A percentile compares a stretch with the other conserved stretches of the same genome.
phyloP scores from a whole-genome alignment of 2,329 filamentous ascomycete genomes.

The Aspergillus quadrilineatus region DNA sequence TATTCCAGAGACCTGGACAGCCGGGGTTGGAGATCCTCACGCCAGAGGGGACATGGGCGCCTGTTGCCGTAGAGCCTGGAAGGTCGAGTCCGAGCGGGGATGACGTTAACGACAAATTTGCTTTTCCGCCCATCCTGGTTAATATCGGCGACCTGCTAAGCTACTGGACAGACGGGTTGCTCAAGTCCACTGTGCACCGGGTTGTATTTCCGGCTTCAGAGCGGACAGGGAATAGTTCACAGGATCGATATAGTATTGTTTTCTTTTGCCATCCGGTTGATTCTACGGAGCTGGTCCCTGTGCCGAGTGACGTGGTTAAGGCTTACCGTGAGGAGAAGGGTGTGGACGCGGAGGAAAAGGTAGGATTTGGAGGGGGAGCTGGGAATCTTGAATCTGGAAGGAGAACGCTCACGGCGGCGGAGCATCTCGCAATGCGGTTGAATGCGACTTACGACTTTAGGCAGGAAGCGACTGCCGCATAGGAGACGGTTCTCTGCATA shows the following conservation, averaged over 20 bases:
- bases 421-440: conserved; percentile 59
- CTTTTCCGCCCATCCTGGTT: conserved; percentile 67
- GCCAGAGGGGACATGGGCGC: conserved; percentile 57
- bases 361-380: conserved; percentile 44
- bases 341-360: conserved; percentile 31
- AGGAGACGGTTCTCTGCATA: neutral
- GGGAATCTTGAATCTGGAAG: conserved; percentile 32
- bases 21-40: conserved; percentile 81
- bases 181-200: conserved; percentile 84
- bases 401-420: conserved; percentile 54
- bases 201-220: conserved; percentile 67
- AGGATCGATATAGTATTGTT: conserved; percentile 58
- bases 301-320: conserved; percentile 54
- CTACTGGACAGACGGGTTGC: conserved; percentile 87
- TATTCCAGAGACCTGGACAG: conserved; percentile 84
- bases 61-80: conserved; percentile 65
- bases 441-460: conserved; percentile 57
- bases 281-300: conserved; percentile 52
- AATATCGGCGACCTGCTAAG: conserved; percentile 71
- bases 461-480: conserved; percentile 16
- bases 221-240: conserved; percentile 36
- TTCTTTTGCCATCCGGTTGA: conserved; percentile 65
- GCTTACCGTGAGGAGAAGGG: conserved; percentile 36
- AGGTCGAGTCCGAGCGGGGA: neutral
- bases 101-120: conserved; percentile 38